These are phyloP conservation scores for Vitis hybrid DNA, from an alignment of 177 flowering plant species.

Conservation along the genomic window DNA sequence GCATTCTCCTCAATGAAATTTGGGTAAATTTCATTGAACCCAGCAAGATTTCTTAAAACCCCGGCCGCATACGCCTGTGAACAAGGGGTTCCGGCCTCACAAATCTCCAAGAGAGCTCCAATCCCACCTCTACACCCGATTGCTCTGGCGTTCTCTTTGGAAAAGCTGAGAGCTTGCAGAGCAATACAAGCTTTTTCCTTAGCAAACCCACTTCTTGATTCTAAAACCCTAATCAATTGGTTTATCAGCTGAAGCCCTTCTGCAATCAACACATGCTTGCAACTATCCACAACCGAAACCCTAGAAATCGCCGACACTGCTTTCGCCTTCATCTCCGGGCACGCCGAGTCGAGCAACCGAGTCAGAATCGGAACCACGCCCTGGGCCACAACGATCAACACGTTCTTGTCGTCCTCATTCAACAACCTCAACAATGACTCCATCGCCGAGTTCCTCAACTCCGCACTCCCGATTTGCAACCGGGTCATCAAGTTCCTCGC, in stretches of 20 bases:
- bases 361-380: slow-evolving; percentile 77
- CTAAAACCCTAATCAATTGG: slow-evolving; percentile 71
- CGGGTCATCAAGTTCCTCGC: slow-evolving; percentile 63
- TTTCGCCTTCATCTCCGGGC: slow-evolving; percentile 65
- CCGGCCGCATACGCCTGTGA: slow-evolving; percentile 82
- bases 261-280: slow-evolving; percentile 63
- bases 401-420: slow-evolving; percentile 80
- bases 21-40: slow-evolving; percentile 46
- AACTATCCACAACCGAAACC: slow-evolving; percentile 72
- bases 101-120: slow-evolving; percentile 74
- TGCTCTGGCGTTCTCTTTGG: slow-evolving; percentile 84
- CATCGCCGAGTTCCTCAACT: slow-evolving; percentile 61
- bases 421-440: slow-evolving; percentile 58
- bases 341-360: slow-evolving; percentile 57
- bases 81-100: slow-evolving; percentile 71
- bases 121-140: slow-evolving; percentile 81
- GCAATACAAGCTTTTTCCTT: slow-evolving; percentile 82
- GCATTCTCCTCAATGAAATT: slow-evolving; percentile 78
- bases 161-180: slow-evolving; percentile 58
- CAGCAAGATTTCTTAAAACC: slow-evolving; percentile 73
- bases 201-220: slow-evolving; percentile 72
- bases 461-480: slow-evolving; percentile 74
- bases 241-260: slow-evolving; percentile 75
- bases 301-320: slow-evolving; percentile 71
- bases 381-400: slow-evolving; percentile 79